A percentile compares a stretch with the other conserved stretches of the same genome.
phyloP scores from a whole-genome alignment of 176 grass and related monocot genomes.

The Lolium perenne region DNA sequence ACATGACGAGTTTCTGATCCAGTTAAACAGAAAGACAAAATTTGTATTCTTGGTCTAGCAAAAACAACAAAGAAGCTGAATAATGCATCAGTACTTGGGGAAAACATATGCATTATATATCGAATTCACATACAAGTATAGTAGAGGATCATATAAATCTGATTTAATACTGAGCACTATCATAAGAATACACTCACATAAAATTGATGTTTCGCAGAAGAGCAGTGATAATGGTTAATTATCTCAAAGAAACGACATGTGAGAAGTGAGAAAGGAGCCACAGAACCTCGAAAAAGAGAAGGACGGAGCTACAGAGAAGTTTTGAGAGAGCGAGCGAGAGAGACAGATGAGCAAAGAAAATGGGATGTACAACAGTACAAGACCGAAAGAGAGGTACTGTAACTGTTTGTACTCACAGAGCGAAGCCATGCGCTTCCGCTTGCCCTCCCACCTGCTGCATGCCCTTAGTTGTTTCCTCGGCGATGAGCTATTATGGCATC shows the following conservation, averaged over 20 bases:
- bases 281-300: neutral
- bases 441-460: neutral
- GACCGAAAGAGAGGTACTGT: neutral
- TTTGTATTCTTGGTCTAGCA: neutral
- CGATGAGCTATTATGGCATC: no score
- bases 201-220: no score
- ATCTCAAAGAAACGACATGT: neutral
- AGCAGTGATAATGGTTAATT: constrained; percentile 4
- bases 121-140: neutral
- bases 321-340: neutral
- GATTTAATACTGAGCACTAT: neutral
- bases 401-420: neutral
- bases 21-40: neutral
- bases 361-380: neutral
- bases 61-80: neutral
- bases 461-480: neutral
- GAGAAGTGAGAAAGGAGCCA: neutral
- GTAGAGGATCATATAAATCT: neutral
- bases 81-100: neutral
- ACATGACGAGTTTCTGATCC: neutral
- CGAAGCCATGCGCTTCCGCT: neutral
- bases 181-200: neutral
- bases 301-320: neutral
- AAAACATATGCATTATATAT: neutral
- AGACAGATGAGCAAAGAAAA: neutral